Conservation (phyloP, 2,329 filamentous ascomycete species). For the Fusarium xylarioides region DNA sequence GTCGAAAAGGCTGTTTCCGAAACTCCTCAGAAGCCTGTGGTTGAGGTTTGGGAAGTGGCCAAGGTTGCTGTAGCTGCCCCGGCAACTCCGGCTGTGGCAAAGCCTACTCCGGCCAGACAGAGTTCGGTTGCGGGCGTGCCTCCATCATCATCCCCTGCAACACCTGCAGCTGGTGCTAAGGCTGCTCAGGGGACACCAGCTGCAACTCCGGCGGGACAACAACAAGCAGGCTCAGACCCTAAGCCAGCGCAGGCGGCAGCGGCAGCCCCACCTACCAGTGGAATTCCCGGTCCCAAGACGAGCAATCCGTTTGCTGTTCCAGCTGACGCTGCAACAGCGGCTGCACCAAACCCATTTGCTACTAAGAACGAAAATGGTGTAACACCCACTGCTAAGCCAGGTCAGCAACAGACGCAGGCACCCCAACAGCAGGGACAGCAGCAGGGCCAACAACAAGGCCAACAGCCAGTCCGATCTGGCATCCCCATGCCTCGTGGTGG, state of each 20-base stretch:
- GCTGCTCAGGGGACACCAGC: conserved; percentile 17
- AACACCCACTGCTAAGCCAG: conserved; percentile 24
- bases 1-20: conserved; percentile 85
- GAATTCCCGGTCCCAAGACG: conserved; percentile 36
- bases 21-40: conserved; percentile 83
- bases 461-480: conserved; percentile 45
- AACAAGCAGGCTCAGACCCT: conserved; percentile 19
- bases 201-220: conserved; percentile 20
- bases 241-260: conserved; percentile 29
- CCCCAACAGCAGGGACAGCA: conserved; percentile 25
- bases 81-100: conserved; percentile 35
- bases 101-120: conserved; percentile 38
- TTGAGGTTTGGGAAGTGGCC: conserved; percentile 85
- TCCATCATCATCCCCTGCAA: conserved; percentile 38
- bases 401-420: conserved; percentile 21
- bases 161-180: conserved; percentile 24
- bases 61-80: conserved; percentile 60
- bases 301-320: conserved; percentile 48
- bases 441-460: conserved; percentile 17
- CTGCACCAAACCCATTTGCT: conserved; percentile 44
- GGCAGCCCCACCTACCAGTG: conserved; percentile 26
- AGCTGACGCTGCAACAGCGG: conserved; percentile 16
- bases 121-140: conserved; percentile 33
- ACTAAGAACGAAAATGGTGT: conserved; percentile 30
- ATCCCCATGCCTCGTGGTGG: conserved; percentile 56